Base-by-base conservation (phyloP, 2,329 filamentous ascomycete species). In the Grosmannia penicillata region DNA sequence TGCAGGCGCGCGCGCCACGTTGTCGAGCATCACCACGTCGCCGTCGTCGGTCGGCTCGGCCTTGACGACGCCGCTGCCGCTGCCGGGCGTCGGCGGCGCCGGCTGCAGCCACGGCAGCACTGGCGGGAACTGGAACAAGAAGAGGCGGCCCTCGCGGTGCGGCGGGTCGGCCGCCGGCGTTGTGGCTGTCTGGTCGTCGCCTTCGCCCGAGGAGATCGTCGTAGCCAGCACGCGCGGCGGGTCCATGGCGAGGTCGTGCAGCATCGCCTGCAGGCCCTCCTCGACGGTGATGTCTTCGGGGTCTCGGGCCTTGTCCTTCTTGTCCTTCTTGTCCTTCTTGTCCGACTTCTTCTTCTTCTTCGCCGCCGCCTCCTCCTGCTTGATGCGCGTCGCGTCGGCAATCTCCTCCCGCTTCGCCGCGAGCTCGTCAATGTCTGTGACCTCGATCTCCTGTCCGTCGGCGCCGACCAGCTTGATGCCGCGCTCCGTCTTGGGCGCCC, bases 101-200 rank as follows among this genome's bases (percentile, higher is more conserved):
- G 51, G 44, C 53, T 58, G 43, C n/a, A 78, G 57, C 1, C 70
- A 67, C 8, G 75, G 73, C 10, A 78, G 61, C 4, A 77, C 57
- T 6, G 72, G 72, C 29, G 75, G 75, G 46, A 79, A 70, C 47
- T 78, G 75, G 56, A 78, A 78, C 36, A 79, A 60, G 44, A 76
- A 78, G 37, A 78, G 53, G 27, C 70, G 64, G 18, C 74, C 72
- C 33, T 75, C 70, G 14, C 41, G 34, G 26, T 36, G 44, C 22
- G 40, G 43, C 8, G 29, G 21, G 15, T 36, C 37, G 23, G 33
- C 35, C n/a, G n/a, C n/a, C n/a, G n/a, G n/a, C n/a, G n/a, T n/a
- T n/a, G n/a, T n/a, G n/a, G n/a, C n/a, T n/a, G n/a, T n/a, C n/a
- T 29, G 18, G 15, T 8, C 36, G 36, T 52, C 49, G 11, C 59